Evolutionary conservation across 2,329 filamentous ascomycete species (phyloP), one percentile per base, ranked within the genome.

Genomic region (Chrysoporthe cubensis): DNA sequence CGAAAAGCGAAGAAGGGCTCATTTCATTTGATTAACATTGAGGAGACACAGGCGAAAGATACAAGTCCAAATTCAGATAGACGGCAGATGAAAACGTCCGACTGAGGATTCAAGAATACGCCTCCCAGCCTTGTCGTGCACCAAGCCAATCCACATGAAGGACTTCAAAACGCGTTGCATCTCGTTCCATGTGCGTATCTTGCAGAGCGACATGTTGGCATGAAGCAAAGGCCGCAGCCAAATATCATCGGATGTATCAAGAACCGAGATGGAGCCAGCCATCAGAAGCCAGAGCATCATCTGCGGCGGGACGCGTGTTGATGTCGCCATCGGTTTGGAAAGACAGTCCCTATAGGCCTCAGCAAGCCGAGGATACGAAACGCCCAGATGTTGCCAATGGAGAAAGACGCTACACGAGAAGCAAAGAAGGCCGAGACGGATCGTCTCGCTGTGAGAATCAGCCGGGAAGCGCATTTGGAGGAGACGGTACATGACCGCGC

Each of bases 401-500:
- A 83, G 71, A 68, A 82, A 82, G n/a, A 80, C 66, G 63, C 73
- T 72, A 7, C 71, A 75, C 2, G 74, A 74, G 56, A 80, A 81
- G 16, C 74, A 75, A 0, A 82, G 70, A 0, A 83, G 72, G 16
- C 80, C 78, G 8, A 81, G 74, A 1, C 80, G 78, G 18, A 82
- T 69, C 1, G 74, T 73, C 69, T 82, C 80, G 50, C 80, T 70
- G 5, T 71, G 58, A 1, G 76, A 75, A 16, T 70, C 71, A 0
- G 52, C 11, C 2, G 72, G 68, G 66, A 77, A 78, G 1, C 65
- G 59, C 74, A 78, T 77, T 37, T 73, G 59, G 18, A 82, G 67
- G 4, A 83, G 74, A 3, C 76, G 78, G 71, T 82, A 83, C 74
- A 79, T 78, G 46, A 78, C 73, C 21, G 80, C 77, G 3, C 73